Percentiles rank a stretch among this genome's conserved stretches.
Conservation (phyloP, 108 stramenopile genomes). For the Skeletonema grethae region DNA sequence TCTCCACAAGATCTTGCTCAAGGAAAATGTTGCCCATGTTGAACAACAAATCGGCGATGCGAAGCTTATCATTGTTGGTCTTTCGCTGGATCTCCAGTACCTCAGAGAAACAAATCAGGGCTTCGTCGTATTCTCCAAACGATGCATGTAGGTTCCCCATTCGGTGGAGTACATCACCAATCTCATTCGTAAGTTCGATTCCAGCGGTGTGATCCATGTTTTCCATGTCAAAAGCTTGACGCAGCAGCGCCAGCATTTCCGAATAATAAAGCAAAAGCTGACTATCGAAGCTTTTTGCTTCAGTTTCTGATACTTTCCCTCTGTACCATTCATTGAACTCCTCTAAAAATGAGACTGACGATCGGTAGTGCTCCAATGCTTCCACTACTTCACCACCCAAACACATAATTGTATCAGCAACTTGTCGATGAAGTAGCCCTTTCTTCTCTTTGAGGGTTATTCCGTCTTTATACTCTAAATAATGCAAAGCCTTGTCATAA, state of each 20-base stretch:
- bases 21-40: constrained; percentile 55
- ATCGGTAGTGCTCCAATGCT: constrained; percentile 47
- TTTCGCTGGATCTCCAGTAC: constrained; percentile 48
- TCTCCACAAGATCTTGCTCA: constrained; percentile 30
- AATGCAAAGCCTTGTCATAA: constrained; percentile 46
- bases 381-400: constrained; percentile 39
- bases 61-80: constrained; percentile 41
- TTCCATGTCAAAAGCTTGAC: constrained; percentile 28
- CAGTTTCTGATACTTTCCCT: constrained; percentile 13
- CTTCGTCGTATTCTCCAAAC: constrained; percentile 40
- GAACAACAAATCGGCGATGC: constrained; percentile 55
- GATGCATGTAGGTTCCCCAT: constrained; percentile 54
- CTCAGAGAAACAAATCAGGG: constrained; percentile 37
- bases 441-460: constrained; percentile 35
- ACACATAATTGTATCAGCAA: constrained; percentile 33
- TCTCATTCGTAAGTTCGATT: constrained; percentile 39
- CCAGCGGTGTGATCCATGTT: constrained; percentile 21
- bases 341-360: constrained; percentile 42
- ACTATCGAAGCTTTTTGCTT: constrained; percentile 16
- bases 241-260: constrained; percentile 42
- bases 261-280: constrained; percentile 42
- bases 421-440: constrained; percentile 44
- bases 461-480: constrained; percentile 35
- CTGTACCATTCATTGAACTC: constrained; percentile 24
- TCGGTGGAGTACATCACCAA: constrained; percentile 51